These are phyloP conservation scores for Naematelia aurantialba DNA, from an alignment of 768 basidiomycete genomes.

Conservation along the genomic window DNA sequence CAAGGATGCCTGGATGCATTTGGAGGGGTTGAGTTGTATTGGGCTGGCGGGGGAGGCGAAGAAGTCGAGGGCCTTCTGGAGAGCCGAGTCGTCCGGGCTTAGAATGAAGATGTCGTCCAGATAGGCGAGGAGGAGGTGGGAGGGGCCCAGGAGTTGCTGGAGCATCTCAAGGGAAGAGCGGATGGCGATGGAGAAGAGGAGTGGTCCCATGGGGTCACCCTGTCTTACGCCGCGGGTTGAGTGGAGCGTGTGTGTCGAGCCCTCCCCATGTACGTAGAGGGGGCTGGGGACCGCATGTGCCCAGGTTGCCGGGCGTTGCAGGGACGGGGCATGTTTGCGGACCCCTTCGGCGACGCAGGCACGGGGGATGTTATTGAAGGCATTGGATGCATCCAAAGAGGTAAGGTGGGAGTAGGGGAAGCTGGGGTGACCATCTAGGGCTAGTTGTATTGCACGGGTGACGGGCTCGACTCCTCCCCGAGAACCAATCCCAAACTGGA, in stretches of 20 bases:
- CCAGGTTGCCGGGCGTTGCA: constrained; percentile 13
- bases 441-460: constrained; percentile 12
- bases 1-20: neutral
- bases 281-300: neutral
- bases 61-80: neutral
- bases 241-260: neutral
- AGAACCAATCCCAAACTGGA: constrained; percentile 19
- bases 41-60: neutral
- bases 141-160: constrained; percentile 6
- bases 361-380: constrained; percentile 27
- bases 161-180: constrained; percentile 7
- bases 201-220: constrained; percentile 28
- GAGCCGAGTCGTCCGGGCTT: neutral
- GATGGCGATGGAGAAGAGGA: constrained; percentile 25
- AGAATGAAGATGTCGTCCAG: constrained; percentile 20
- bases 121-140: constrained; percentile 12
- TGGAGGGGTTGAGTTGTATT: constrained; percentile 3
- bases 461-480: constrained; percentile 23
- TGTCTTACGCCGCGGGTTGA: constrained; percentile 31
- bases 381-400: constrained; percentile 30
- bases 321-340: constrained; percentile 15
- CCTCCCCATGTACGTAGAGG: neutral
- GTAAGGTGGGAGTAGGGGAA: constrained; percentile 12
- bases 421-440: constrained; percentile 13
- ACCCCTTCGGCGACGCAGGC: constrained; percentile 4